Evolutionary conservation across 176 grass and related monocot species (phyloP).

Genomic region (Microstegium vimineum): DNA sequence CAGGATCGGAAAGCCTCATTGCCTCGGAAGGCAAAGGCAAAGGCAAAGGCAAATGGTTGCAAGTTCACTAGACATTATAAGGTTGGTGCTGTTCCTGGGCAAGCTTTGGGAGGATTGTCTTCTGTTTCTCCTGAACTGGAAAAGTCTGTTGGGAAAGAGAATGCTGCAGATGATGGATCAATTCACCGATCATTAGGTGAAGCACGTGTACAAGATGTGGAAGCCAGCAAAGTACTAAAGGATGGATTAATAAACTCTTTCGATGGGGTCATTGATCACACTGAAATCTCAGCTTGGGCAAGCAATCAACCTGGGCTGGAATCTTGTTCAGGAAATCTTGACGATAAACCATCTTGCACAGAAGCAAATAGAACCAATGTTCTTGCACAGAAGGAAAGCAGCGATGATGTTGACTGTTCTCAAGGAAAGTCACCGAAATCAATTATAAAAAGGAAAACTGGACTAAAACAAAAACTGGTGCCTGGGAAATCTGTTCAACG

Average conservation of each 20-base stretch:
- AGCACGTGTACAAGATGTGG: conserved; percentile 21
- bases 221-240: conserved; percentile 17
- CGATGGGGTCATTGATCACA: conserved; percentile 15
- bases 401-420: too few relatives aligned
- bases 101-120: conserved; percentile 9
- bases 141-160: conserved; percentile 27
- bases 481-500: too few relatives aligned
- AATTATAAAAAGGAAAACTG: conserved; percentile 35
- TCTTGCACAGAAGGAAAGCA: conserved; percentile 46
- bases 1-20: conserved; percentile 23
- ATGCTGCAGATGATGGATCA: conserved; percentile 20
- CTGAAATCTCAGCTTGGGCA: conserved; percentile 38
- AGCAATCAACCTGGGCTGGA: conserved; percentile 32
- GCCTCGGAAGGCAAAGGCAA: conserved; percentile 39
- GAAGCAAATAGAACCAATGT: conserved; percentile 25
- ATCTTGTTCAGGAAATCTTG: conserved; percentile 40
- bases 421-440: conserved; percentile 20
- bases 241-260: conserved; percentile 39
- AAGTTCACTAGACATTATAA: conserved; percentile 13
- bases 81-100: conserved; percentile 9
- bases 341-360: conserved; percentile 26
- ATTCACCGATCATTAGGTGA: conserved; percentile 25
- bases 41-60: conserved; percentile 15
- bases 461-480: conserved; percentile 35
- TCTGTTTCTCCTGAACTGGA: conserved; percentile 23